Conservation (phyloP, 2,329 filamentous ascomycete genomes). For the Plenodomus tracheiphilus region DNA sequence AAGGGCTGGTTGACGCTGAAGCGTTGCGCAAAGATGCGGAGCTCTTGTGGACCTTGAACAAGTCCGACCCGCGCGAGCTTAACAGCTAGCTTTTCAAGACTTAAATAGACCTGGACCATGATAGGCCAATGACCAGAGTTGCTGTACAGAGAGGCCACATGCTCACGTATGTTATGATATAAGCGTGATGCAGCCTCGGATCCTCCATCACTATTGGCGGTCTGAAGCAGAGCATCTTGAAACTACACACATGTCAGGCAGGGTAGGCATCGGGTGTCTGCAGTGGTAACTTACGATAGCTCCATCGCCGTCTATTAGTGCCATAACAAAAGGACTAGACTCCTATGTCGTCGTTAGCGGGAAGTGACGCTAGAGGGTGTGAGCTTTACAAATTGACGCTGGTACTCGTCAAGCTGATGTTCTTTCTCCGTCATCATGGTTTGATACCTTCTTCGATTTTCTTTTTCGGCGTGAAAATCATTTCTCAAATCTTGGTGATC, state of each 20-base stretch:
- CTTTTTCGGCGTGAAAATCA: conserved; percentile 21
- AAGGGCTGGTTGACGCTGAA: conserved; percentile 51
- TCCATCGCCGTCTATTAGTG: conserved; percentile 55
- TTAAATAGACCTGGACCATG: conserved; percentile 53
- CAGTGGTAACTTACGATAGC: conserved; percentile 42
- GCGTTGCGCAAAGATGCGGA: conserved; percentile 48
- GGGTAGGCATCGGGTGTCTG: background rate
- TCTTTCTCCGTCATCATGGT: conserved; percentile 23
- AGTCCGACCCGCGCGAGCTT: conserved; percentile 49
- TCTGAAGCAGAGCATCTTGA: conserved; percentile 48
- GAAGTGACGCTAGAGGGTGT: conserved; percentile 1
- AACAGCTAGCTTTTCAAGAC: conserved; percentile 50
- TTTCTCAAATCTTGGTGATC: conserved; percentile 31
- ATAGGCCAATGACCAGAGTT: conserved; percentile 50
- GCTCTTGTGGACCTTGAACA: conserved; percentile 44
- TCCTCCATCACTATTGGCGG: conserved; percentile 48
- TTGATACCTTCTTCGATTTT: conserved; percentile 38
- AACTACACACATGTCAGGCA: conserved; percentile 36
- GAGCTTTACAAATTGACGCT: conserved; percentile 31
- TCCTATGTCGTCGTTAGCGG: conserved; percentile 23
- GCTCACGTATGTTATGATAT: conserved; percentile 46
- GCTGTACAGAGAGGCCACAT: conserved; percentile 47
- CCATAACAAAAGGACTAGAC: conserved; percentile 50
- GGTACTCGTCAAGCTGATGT: conserved; percentile 20
- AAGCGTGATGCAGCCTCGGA: conserved; percentile 52